These are phyloP conservation scores for Naegleria gruberi DNA, from an alignment of 208 protist genomes.

Conservation along the genomic window DNA sequence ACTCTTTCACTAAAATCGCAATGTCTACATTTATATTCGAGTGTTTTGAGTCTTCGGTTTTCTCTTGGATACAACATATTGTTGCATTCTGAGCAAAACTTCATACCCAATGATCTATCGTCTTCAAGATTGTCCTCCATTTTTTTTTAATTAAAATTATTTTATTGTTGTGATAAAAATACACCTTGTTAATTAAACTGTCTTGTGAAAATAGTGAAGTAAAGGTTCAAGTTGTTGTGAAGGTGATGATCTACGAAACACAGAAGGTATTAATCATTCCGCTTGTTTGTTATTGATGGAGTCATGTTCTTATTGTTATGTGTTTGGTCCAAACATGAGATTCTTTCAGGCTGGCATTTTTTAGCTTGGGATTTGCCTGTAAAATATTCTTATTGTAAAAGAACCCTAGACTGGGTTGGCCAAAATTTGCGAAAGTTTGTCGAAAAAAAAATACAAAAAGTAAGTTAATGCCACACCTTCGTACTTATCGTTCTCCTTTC, in stretches of 20 bases:
- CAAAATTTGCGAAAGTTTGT: background rate
- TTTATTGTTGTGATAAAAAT: too few relatives aligned
- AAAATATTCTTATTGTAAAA: background rate
- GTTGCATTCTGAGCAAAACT: conserved; percentile 5
- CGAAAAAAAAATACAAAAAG: background rate
- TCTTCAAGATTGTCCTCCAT: background rate
- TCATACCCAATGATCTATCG: background rate
- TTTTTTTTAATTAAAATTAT: background rate
- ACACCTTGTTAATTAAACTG: too few relatives aligned
- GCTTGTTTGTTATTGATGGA: too few relatives aligned
- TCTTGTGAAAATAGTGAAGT: too few relatives aligned
- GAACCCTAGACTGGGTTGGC: background rate
- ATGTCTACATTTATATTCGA: background rate
- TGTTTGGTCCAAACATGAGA: too few relatives aligned
- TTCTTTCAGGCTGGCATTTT: too few relatives aligned
- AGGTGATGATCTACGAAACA: too few relatives aligned
- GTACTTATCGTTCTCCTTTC: background rate
- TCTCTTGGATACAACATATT: conserved; percentile 20
- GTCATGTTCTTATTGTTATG: too few relatives aligned
- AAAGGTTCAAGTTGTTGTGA: too few relatives aligned
- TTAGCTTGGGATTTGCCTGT: background rate
- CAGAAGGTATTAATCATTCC: too few relatives aligned
- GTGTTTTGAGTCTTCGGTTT: background rate
- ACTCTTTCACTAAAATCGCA: background rate
- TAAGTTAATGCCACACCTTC: background rate